Conservation (phyloP, 257 asterid genomes). For the Solanum bukasovii region DNA sequence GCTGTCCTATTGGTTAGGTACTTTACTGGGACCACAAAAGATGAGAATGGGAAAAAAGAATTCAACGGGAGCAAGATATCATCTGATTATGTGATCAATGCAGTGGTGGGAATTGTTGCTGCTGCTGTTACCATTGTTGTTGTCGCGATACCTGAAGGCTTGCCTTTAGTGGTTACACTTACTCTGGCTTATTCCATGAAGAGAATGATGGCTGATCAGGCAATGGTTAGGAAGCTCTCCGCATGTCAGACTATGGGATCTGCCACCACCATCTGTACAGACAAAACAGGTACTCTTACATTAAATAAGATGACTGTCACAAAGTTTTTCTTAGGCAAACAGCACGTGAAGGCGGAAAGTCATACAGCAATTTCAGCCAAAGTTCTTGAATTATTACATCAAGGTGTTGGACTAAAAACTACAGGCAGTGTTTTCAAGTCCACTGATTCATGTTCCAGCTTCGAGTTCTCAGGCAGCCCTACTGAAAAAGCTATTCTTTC, state of each 20-base stretch:
- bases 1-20: conserved; percentile 12
- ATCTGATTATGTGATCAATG: conserved; percentile 2
- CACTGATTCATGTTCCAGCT: background rate
- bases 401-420: conserved; percentile 34
- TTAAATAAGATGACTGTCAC: conserved; percentile 23
- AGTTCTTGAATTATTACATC: conserved; percentile 9
- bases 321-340: conserved; percentile 29
- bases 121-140: conserved; percentile 41
- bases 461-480: conserved; percentile 69
- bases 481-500: conserved; percentile 79
- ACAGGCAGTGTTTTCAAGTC: conserved; percentile 32
- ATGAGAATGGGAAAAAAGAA: too few species aligned
- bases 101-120: conserved; percentile 31
- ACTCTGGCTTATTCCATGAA: conserved; percentile 51
- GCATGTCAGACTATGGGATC: conserved; percentile 55
- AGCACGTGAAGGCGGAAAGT: background rate
- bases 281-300: conserved; percentile 43
- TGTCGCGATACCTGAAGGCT: conserved; percentile 50
- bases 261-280: conserved; percentile 38
- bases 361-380: background rate
- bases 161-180: conserved; percentile 47
- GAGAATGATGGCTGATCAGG: conserved; percentile 48
- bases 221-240: conserved; percentile 48
- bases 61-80: too few species aligned
- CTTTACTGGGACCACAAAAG: too few species aligned